phyloP scores from a whole-genome alignment of 495 filamentous ascomycete species.

The Elaphomyces granulatus region DNA sequence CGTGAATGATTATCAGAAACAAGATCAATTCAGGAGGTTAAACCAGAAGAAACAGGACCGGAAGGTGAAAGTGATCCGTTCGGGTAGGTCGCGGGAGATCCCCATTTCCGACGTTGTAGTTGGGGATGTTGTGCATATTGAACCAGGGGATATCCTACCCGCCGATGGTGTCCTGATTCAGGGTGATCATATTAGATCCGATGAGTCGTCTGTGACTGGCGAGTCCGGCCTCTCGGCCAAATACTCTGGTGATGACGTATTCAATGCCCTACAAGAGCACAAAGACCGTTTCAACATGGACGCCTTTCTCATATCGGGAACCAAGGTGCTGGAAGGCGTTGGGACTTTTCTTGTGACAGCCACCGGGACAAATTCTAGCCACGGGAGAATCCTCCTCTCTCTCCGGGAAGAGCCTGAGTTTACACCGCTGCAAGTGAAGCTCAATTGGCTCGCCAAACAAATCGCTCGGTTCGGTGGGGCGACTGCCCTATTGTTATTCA shows the following conservation, averaged over 20 bases:
- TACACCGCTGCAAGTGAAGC: constrained; percentile 82
- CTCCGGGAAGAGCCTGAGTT: constrained; percentile 34
- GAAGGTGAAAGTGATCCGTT: constrained; percentile 51
- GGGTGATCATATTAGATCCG: constrained; percentile 50
- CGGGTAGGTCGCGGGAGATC: constrained; percentile 49
- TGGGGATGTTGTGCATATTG: constrained; percentile 60
- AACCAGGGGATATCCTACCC: constrained; percentile 64
- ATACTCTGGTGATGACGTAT: constrained; percentile 49
- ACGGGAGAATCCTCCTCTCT: constrained; percentile 53
- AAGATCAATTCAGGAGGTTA: constrained; percentile 42
- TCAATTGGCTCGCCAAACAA: constrained; percentile 78
- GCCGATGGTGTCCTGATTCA: constrained; percentile 54
- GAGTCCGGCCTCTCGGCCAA: constrained; percentile 59
- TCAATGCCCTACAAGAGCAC: constrained; percentile 47
- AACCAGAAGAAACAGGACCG: constrained; percentile 48
- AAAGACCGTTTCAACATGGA: constrained; percentile 58
- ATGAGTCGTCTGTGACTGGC: constrained; percentile 59
- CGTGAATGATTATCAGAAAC: constrained; percentile 54
- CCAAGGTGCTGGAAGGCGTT: constrained; percentile 69
- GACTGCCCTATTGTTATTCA: constrained; percentile 72
- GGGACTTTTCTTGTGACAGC: constrained; percentile 67
- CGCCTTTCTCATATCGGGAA: constrained; percentile 72
- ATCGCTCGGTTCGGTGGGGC: constrained; percentile 84
- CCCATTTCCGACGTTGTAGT: constrained; percentile 59
- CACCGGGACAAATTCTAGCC: constrained; percentile 56